phyloP scores from a whole-genome alignment of 345 rosid species.

The Pelargonium nanum region DNA sequence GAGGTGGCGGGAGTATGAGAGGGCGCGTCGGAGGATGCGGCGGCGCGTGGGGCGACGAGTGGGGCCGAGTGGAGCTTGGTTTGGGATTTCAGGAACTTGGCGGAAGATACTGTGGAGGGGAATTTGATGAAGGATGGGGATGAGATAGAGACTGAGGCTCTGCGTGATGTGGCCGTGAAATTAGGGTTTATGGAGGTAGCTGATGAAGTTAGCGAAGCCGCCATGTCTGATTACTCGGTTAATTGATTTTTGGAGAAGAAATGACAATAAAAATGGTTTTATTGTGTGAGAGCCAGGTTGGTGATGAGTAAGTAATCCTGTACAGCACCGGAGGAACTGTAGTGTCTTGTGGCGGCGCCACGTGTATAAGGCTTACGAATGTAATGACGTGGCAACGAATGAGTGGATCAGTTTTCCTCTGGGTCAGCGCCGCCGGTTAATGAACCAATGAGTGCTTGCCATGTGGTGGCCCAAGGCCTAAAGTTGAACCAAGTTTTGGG shows the following conservation, averaged over 20 bases:
- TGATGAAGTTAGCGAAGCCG: slow-evolving; percentile 23
- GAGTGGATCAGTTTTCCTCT: too few species aligned
- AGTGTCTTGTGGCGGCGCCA: not conserved
- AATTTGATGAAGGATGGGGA: not conserved
- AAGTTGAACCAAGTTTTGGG: too few species aligned
- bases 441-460: too few species aligned
- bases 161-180: not conserved
- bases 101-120: slow-evolving; percentile 6
- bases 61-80: slow-evolving; percentile 9
- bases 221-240: slow-evolving; percentile 3
- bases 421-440: too few species aligned
- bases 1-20: slow-evolving; percentile 14
- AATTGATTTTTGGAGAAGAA: not conserved
- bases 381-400: not conserved
- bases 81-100: slow-evolving; percentile 12
- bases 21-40: slow-evolving; percentile 14
- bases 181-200: slow-evolving; percentile 8
- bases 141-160: slow-evolving; percentile 4
- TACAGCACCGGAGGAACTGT: not conserved
- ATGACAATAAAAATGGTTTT: not conserved
- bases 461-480: not conserved
- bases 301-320: not conserved
- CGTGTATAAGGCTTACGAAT: not conserved
- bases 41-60: slow-evolving; percentile 13
- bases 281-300: not conserved